Percentiles rank a stretch among this genome's conserved stretches.
Evolutionary conservation across 495 filamentous ascomycete genomes (phyloP).

Genomic region (Neurospora sp.): DNA sequence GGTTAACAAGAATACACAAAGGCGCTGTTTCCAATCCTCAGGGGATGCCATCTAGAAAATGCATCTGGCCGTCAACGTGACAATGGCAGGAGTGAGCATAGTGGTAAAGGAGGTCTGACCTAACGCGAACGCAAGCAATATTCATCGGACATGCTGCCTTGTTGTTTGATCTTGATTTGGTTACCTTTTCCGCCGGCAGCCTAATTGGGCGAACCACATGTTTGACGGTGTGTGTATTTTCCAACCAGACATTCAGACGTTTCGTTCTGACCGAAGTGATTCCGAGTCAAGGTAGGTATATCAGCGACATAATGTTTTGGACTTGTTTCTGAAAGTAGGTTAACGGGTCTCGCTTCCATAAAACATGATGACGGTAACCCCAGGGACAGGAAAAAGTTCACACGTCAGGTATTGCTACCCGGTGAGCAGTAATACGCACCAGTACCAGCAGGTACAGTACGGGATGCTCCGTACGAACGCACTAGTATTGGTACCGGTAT

Average conservation of each 20-base stretch:
- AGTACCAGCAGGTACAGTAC: background rate
- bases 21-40: background rate
- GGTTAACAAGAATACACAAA: background rate
- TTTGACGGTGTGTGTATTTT: background rate
- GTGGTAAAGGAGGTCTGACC: background rate
- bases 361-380: background rate
- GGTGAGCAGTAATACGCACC: background rate
- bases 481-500: background rate
- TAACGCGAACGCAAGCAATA: background rate
- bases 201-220: background rate
- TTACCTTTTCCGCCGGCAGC: background rate
- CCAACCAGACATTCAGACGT: background rate
- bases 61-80: background rate
- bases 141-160: background rate
- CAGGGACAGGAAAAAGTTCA: background rate
- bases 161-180: background rate
- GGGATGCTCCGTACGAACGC: background rate
- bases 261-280: background rate
- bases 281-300: background rate
- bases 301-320: background rate
- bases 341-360: background rate
- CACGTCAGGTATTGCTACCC: background rate
- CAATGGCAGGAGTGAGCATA: background rate
- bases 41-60: background rate
- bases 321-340: background rate